phyloP scores from a whole-genome alignment of 1,284 basidiomycete species.

The Ustilago cynodontis region DNA sequence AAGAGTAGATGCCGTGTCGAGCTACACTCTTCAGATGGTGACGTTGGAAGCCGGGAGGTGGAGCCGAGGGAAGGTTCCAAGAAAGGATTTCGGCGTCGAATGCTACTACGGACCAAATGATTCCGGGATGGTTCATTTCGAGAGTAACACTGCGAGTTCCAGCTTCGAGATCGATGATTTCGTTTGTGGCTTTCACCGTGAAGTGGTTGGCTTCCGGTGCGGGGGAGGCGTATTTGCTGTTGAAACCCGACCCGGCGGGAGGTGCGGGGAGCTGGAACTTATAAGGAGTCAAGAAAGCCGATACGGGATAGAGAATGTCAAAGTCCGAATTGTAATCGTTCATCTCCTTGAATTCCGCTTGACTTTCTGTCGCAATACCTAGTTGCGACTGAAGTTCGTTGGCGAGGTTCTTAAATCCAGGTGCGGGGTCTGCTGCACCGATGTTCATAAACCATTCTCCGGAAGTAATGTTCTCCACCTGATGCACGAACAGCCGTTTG shows the following conservation, averaged over 20 bases:
- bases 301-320: conserved; percentile 77
- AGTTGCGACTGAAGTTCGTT: conserved; percentile 77
- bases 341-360: conserved; percentile 66
- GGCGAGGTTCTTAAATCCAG: conserved; percentile 78
- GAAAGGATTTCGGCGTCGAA: conserved; percentile 90
- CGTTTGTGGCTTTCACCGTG: conserved; percentile 76
- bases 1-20: conserved; percentile 80
- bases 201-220: conserved; percentile 71
- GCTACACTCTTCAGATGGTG: conserved; percentile 93
- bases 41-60: conserved; percentile 74
- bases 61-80: conserved; percentile 78
- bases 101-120: conserved; percentile 91
- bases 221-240: conserved; percentile 38
- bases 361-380: conserved; percentile 70
- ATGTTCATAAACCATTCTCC: conserved; percentile 84
- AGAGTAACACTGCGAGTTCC: conserved; percentile 81
- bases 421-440: conserved; percentile 85
- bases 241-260: conserved; percentile 42
- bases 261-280: conserved; percentile 77
- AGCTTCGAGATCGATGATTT: conserved; percentile 75
- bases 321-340: conserved; percentile 65
- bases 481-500: conserved; percentile 85
- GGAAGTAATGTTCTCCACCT: conserved; percentile 81
- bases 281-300: conserved; percentile 81
- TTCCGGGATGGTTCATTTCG: conserved; percentile 81